Conservation (phyloP, 257 asterid genomes). For the Plantago major region DNA sequence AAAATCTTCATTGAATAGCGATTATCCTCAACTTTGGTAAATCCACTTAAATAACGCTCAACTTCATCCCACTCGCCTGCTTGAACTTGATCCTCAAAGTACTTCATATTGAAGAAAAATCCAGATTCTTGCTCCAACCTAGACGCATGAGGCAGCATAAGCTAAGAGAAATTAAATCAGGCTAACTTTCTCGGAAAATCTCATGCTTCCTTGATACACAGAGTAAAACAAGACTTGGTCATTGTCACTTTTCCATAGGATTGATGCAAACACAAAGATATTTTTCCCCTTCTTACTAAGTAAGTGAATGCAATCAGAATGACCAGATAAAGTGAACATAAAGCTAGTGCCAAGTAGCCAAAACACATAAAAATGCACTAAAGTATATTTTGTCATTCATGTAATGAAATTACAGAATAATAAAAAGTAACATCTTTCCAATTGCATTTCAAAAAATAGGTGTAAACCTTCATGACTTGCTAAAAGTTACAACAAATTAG, state of each 20-base stretch:
- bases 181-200: constrained; percentile 10
- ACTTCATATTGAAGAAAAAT: constrained; percentile 90
- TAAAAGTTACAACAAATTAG: background rate
- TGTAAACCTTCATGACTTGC: background rate
- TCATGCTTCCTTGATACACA: background rate
- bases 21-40: constrained; percentile 94
- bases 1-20: constrained; percentile 92
- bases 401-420: background rate
- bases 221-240: background rate
- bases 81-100: constrained; percentile 92
- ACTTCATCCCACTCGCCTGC: constrained; percentile 99
- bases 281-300: background rate
- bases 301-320: constrained; percentile 5
- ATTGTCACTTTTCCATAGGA: background rate
- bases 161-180: constrained; percentile 13
- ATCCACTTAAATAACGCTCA: constrained; percentile 78
- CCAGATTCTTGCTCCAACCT: constrained; percentile 99
- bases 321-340: constrained; percentile 9
- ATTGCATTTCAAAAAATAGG: background rate
- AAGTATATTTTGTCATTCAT: background rate
- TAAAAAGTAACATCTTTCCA: background rate
- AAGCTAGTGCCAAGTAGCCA: constrained; percentile 6
- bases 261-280: background rate
- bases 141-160: constrained; percentile 20
- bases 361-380: background rate